Conservation (phyloP, 345 rosid species). For the Eucalyptus curtisii region DNA sequence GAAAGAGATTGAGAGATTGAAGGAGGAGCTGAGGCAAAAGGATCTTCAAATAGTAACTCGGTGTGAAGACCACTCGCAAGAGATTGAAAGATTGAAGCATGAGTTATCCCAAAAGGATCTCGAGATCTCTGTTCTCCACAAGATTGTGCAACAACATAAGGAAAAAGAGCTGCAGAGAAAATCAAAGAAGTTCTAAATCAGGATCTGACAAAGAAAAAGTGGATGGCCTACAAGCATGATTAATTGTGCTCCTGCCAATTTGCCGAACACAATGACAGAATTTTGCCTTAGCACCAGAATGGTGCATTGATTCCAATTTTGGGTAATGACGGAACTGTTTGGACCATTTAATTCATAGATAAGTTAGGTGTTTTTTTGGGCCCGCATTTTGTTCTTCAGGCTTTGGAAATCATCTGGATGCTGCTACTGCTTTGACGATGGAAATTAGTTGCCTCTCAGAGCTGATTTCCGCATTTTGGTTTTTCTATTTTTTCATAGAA, state of each 20-base stretch:
- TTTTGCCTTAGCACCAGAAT: not conserved
- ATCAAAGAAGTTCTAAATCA: not conserved
- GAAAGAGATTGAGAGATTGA: conserved; percentile 40
- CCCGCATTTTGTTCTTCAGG: not conserved
- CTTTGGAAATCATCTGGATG: not conserved
- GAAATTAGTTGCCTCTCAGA: not conserved
- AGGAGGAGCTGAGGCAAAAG: conserved; percentile 31
- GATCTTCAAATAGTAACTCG: conserved; percentile 16
- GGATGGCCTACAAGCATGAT: not conserved
- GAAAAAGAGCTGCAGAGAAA: not conserved
- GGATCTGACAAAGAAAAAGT: not conserved
- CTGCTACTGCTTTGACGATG: not conserved
- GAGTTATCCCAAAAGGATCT: not conserved
- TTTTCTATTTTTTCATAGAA: not conserved
- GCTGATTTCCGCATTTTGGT: not conserved
- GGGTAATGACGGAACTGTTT: not conserved
- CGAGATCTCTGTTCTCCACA: not conserved
- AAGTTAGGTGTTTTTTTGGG: not conserved
- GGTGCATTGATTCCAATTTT: not conserved
- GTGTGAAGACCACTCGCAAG: not conserved
- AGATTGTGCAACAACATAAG: not conserved
- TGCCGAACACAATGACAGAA: not conserved
- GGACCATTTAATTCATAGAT: not conserved
- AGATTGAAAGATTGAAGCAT: conserved; percentile 1
- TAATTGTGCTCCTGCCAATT: not conserved